Percentiles rank a stretch among this genome's conserved stretches.
These are phyloP conservation scores for Butyriboletus loyo DNA, from an alignment of 768 basidiomycete genomes.

Conservation along the genomic window DNA sequence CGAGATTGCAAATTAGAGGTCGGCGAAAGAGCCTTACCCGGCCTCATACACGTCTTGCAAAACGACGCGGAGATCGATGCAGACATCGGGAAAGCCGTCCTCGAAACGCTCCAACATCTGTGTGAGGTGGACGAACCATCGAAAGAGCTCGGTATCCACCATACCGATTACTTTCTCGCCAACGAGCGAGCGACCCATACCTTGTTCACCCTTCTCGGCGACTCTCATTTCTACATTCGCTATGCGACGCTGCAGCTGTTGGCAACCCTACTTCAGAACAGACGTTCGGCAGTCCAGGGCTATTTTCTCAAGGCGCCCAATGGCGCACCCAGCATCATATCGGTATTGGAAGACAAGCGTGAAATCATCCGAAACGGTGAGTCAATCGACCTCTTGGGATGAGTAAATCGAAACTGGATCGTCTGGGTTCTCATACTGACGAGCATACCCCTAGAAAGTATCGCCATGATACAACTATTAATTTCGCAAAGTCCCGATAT, in stretches of 20 bases:
- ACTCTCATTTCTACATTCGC: conserved; percentile 80
- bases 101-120: conserved; percentile 84
- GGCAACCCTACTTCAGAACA: conserved; percentile 74
- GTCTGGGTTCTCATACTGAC: conserved; percentile 5
- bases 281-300: conserved; percentile 78
- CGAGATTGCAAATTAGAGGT: conserved; percentile 92
- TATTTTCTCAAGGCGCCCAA: conserved; percentile 86
- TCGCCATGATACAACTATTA: conserved; percentile 77
- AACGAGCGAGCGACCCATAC: conserved; percentile 70
- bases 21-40: conserved; percentile 70
- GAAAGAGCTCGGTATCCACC: conserved; percentile 71
- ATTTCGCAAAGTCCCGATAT: conserved; percentile 88
- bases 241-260: conserved; percentile 83
- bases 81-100: conserved; percentile 87
- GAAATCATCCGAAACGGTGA: conserved; percentile 88
- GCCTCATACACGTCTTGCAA: conserved; percentile 76
- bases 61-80: conserved; percentile 89
- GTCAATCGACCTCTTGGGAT: conserved; percentile 18
- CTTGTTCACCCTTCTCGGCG: conserved; percentile 72
- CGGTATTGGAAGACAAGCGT: conserved; percentile 76
- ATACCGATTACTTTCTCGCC: conserved; percentile 77
- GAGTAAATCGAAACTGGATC: background rate
- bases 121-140: conserved; percentile 72
- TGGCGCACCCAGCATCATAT: conserved; percentile 70
- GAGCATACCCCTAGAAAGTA: conserved; percentile 56